Conservation (phyloP, 139 green algal species). For the Chlamydomonas incerta region DNA sequence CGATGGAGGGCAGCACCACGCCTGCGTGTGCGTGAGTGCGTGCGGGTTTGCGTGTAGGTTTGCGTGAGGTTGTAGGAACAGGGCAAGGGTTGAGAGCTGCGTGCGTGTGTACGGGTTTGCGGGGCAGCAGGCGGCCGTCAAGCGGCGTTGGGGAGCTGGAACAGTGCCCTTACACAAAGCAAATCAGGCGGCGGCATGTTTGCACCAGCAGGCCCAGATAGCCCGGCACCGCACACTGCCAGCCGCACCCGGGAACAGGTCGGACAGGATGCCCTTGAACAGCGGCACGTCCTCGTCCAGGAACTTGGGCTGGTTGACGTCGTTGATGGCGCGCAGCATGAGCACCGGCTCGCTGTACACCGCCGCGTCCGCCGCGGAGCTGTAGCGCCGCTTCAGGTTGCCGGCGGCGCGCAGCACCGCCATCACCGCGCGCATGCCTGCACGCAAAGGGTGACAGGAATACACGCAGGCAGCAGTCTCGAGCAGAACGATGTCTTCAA, state of each 20-base stretch:
- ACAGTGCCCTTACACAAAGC: no score
- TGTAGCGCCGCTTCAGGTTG: conserved; percentile 63
- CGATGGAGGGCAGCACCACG: conserved; percentile 56
- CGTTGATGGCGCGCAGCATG: conserved; percentile 79
- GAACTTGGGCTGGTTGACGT: conserved; percentile 90
- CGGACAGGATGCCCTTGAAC: conserved; percentile 78
- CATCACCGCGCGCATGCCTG: conserved; percentile 82
- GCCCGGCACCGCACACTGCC: not conserved
- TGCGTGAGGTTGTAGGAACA: no score
- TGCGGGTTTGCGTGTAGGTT: no score
- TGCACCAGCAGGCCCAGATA: no score
- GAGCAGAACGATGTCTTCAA: no score
- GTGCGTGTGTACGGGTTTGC: no score
- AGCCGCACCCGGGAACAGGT: conserved; percentile 80
- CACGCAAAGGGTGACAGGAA: no score
- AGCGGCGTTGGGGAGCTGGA: no score
- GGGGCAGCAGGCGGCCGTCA: no score
- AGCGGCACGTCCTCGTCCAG: conserved; percentile 84
- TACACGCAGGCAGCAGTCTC: no score
- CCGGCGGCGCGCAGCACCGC: conserved; percentile 77
- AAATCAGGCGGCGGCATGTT: no score
- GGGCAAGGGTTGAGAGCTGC: no score
- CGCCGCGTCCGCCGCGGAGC: conserved; percentile 8
- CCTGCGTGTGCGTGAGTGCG: not conserved
- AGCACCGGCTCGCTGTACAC: conserved; percentile 73